Evolutionary conservation across 805 yeast species (phyloP).

Genomic region (Candida sakaeoensis): DNA sequence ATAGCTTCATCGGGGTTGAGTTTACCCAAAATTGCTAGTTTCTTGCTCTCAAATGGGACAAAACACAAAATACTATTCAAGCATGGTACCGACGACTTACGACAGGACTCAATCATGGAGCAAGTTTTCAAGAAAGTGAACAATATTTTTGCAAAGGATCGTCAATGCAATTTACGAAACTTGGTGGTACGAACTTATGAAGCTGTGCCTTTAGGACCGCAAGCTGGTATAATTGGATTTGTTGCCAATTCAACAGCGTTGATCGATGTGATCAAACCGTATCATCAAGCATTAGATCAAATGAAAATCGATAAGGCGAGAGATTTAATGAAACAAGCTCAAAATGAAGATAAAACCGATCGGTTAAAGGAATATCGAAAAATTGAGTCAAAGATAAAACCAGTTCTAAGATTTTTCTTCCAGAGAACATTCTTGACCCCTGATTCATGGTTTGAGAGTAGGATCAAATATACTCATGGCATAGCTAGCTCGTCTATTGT

Average conservation of each 20-base stretch:
- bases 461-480: slow-evolving; percentile 67
- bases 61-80: slow-evolving; percentile 63
- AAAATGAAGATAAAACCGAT: slow-evolving; percentile 39
- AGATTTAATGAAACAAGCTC: slow-evolving; percentile 55
- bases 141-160: slow-evolving; percentile 51
- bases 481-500: slow-evolving; percentile 82
- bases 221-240: slow-evolving; percentile 85
- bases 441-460: slow-evolving; percentile 67
- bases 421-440: slow-evolving; percentile 62
- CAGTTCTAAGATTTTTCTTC: slow-evolving; percentile 71
- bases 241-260: slow-evolving; percentile 74
- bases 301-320: slow-evolving; percentile 58
- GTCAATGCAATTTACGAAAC: slow-evolving; percentile 52
- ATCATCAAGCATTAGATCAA: slow-evolving; percentile 47
- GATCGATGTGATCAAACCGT: slow-evolving; percentile 59
- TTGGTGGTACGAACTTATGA: slow-evolving; percentile 77
- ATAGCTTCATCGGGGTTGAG: slow-evolving; percentile 85
- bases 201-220: slow-evolving; percentile 86
- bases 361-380: slow-evolving; percentile 45
- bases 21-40: slow-evolving; percentile 72
- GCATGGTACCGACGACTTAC: slow-evolving; percentile 83
- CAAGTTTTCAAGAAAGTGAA: slow-evolving; percentile 92
- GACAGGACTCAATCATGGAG: slow-evolving; percentile 97
- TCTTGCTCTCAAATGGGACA: slow-evolving; percentile 56
- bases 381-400: slow-evolving; percentile 51